phyloP scores from a whole-genome alignment of 2,329 filamentous ascomycete genomes.

The Hysterium pulicare region DNA sequence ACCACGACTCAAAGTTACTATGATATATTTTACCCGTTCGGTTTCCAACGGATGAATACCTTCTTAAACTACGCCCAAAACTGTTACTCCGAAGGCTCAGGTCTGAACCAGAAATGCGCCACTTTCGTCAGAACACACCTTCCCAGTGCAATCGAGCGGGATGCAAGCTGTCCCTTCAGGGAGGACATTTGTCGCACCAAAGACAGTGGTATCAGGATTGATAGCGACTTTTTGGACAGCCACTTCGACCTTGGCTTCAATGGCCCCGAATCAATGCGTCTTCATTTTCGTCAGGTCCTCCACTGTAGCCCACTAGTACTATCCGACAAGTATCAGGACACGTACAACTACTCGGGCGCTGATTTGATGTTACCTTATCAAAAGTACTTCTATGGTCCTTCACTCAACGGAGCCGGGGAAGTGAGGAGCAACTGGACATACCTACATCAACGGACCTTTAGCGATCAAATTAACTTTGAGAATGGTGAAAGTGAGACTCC shows the following conservation, averaged over 20 bases:
- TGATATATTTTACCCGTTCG: background rate
- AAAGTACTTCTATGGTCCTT: background rate
- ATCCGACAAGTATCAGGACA: constrained; percentile 11
- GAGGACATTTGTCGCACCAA: background rate
- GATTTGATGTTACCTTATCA: background rate
- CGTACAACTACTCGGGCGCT: background rate
- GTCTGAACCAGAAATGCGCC: background rate
- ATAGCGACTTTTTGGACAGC: constrained; percentile 21
- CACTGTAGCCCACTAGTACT: constrained; percentile 22
- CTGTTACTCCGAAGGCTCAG: background rate
- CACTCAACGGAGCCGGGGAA: no score
- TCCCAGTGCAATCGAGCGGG: background rate
- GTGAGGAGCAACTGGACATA: no score
- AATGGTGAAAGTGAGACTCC: no score
- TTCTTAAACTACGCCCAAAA: background rate
- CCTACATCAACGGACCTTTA: no score
- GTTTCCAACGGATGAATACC: background rate
- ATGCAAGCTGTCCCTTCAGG: background rate
- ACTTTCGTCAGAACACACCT: background rate
- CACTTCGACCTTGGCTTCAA: constrained; percentile 23
- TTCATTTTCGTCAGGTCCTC: constrained; percentile 17
- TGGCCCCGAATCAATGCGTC: constrained; percentile 13
- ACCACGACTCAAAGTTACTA: background rate
- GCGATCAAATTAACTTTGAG: no score
- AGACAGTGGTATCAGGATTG: constrained; percentile 6